phyloP scores from a whole-genome alignment of 768 basidiomycete species.

The Tylopilus felleus region DNA sequence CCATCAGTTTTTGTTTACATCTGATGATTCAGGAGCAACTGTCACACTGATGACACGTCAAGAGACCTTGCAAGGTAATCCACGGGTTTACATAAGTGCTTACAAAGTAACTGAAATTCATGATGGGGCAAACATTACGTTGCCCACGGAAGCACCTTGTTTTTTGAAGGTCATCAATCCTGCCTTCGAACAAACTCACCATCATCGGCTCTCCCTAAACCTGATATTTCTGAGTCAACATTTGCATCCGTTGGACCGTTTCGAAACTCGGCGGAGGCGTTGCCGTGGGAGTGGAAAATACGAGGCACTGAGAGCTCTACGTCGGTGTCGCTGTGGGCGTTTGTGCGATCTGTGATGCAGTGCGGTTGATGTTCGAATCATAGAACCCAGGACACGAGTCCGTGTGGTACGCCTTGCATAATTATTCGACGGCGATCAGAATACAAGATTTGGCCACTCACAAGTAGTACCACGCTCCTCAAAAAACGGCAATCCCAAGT shows the following conservation, averaged over 20 bases:
- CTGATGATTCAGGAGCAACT: too few species aligned
- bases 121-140: too few species aligned
- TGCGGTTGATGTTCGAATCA: conserved; percentile 22
- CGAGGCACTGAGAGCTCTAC: conserved; percentile 14
- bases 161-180: too few species aligned
- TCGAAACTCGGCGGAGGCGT: conserved; percentile 14
- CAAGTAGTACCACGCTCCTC: conserved; percentile 18
- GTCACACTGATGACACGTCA: too few species aligned
- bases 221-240: conserved; percentile 9
- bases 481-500: conserved; percentile 15
- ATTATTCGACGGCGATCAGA: background rate
- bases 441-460: too few species aligned
- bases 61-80: too few species aligned
- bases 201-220: conserved; percentile 14
- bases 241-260: conserved; percentile 10
- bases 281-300: conserved; percentile 9
- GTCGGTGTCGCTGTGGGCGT: conserved; percentile 16
- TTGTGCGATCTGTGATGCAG: conserved; percentile 18
- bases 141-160: too few species aligned
- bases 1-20: too few species aligned
- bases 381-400: conserved; percentile 26
- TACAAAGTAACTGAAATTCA: too few species aligned
- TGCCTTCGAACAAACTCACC: conserved; percentile 11
- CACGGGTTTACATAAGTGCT: too few species aligned
- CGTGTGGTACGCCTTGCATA: conserved; percentile 27